These are phyloP conservation scores for Musa balbisiana DNA, from an alignment of 202 grass and related monocot genomes.

Conservation along the genomic window DNA sequence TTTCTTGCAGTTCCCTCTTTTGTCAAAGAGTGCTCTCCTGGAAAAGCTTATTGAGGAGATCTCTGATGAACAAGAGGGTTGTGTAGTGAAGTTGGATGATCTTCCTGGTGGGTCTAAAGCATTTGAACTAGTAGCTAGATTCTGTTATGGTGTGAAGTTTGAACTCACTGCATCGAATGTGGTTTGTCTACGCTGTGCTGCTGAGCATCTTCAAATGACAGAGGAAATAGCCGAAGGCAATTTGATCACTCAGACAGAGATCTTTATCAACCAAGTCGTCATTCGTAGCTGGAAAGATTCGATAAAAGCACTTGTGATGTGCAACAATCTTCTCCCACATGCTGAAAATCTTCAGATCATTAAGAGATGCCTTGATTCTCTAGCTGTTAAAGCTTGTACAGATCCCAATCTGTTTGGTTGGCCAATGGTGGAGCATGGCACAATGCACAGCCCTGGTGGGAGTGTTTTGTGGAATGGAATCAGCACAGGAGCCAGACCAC, in stretches of 20 bases:
- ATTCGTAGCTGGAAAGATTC: constrained; percentile 14
- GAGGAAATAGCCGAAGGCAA: constrained; percentile 21
- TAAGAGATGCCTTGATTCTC: constrained; percentile 13
- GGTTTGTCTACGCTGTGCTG: constrained; percentile 5
- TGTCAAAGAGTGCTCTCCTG: constrained; percentile 11
- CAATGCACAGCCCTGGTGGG: constrained; percentile 23
- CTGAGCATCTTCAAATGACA: constrained; percentile 15
- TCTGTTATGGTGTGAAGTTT: constrained; percentile 20
- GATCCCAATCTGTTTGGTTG: background rate
- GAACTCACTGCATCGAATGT: constrained; percentile 17
- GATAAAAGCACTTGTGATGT: constrained; percentile 4
- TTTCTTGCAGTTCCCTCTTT: constrained; percentile 18
- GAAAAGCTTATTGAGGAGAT: constrained; percentile 7
- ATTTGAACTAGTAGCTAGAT: constrained; percentile 19
- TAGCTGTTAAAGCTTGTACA: constrained; percentile 10
- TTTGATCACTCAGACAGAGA: constrained; percentile 17
- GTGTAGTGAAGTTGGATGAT: constrained; percentile 2
- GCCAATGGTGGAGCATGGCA: background rate
- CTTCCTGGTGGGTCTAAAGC: constrained; percentile 14
- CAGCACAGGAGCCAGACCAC: constrained; percentile 9
- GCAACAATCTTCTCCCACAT: constrained; percentile 8
- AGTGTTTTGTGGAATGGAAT: constrained; percentile 22
- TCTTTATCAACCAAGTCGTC: constrained; percentile 12
- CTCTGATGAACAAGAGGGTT: constrained; percentile 8
- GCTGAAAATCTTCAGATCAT: constrained; percentile 11